Evolutionary conservation across 192 early-diverging fungal species (phyloP), one percentile per base, ranked within the genome.

Genomic region (Globomyces pollinis-pini): DNA sequence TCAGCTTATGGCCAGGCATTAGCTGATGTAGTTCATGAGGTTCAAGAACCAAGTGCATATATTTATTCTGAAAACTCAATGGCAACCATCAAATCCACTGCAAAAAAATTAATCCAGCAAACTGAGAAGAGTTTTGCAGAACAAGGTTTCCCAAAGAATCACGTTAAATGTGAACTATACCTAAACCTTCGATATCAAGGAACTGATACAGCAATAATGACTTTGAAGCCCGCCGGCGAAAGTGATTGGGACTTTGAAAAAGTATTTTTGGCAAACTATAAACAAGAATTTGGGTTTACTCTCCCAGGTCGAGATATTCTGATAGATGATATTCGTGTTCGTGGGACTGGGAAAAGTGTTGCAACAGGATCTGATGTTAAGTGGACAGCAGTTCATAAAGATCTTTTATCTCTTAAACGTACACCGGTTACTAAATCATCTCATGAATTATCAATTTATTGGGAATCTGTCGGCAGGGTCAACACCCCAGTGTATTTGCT

Each of bases 271-370:
- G 61, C 72, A 31, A 71, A 85, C 59, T 90, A 99, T 69, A 67
- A 81, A 54, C 84, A 83, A n/a, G 96, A 99, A 65, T 99, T 96
- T 81, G 94, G 96, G 1, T 99, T 99, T 61, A 75, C 70, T n/a
- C 74, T 96, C 1, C 78, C 77, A 1, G 90, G 86, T 52, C 87
- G 96, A 21, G 70, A 73, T 5, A 84, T 96, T 28, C 72, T 88
- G 13, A 84, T 96, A 1, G 94, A 99, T 59, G 94, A 96, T 65
- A 78, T 99, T 44, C 88, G 96, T 41, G 84, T 96, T 13, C 87
- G 94, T 50, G 86, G 88, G 1, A 88, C 87, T 38, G 96, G 89
- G 60, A 21, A 57, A 70, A 60, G 59, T 56, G 7, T 65, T 59
- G 50, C 64, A 13, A 50, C 28, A 7, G 61, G 24, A 6, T 3